phyloP scores from a whole-genome alignment of 2,329 filamentous ascomycete species.

The Calonectria crousiana region DNA sequence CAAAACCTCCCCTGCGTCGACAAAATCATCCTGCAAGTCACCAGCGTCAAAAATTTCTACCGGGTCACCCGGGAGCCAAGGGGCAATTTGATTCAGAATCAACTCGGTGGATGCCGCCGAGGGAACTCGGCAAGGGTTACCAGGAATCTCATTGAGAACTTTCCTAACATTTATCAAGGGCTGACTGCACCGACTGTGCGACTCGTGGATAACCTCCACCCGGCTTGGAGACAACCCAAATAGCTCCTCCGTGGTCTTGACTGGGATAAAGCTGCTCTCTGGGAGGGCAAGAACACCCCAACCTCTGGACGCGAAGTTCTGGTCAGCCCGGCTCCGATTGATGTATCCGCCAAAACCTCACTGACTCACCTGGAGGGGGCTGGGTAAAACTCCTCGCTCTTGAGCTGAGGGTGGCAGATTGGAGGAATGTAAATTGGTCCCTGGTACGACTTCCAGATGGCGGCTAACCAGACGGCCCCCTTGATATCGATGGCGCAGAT shows the following conservation, averaged over 20 bases:
- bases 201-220: constrained; percentile 34
- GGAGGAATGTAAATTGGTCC: constrained; percentile 44
- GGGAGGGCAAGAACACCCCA: constrained; percentile 65
- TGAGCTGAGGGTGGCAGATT: constrained; percentile 32
- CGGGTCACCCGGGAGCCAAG: constrained; percentile 21
- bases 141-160: constrained; percentile 42
- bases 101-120: constrained; percentile 5
- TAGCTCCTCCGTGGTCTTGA: constrained; percentile 49
- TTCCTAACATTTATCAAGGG: constrained; percentile 44
- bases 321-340: constrained; percentile 13
- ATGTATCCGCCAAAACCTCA: neutral
- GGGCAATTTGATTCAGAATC: constrained; percentile 28
- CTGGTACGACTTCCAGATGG: constrained; percentile 61
- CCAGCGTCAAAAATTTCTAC: constrained; percentile 24
- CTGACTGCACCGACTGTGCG: constrained; percentile 27
- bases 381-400: constrained; percentile 47
- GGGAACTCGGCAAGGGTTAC: constrained; percentile 46
- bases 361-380: constrained; percentile 43
- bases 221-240: constrained; percentile 44
- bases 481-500: constrained; percentile 64
- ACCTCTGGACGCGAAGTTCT: constrained; percentile 45
- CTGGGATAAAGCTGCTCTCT: constrained; percentile 56
- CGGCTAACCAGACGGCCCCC: constrained; percentile 61
- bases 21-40: constrained; percentile 27
- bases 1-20: constrained; percentile 29